phyloP scores from a whole-genome alignment of 2,329 filamentous ascomycete genomes.

The Cladosporium sp. region DNA sequence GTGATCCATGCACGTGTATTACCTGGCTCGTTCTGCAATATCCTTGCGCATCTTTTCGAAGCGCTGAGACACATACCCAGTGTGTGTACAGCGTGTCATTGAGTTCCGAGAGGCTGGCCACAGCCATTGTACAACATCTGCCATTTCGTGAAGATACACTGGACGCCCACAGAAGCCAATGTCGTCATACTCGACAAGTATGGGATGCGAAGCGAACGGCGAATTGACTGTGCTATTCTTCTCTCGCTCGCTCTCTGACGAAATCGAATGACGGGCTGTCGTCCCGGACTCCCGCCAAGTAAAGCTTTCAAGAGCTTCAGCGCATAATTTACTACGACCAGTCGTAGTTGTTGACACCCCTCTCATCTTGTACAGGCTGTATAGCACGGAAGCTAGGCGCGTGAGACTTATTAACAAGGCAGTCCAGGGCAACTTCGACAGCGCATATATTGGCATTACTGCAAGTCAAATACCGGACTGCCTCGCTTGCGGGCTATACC shows the following conservation, averaged over 20 bases:
- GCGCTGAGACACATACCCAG: no score
- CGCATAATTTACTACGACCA: not conserved
- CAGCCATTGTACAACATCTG: no score
- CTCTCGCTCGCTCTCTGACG: not conserved
- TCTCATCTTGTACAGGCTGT: conserved; percentile 8
- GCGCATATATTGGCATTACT: conserved; percentile 12
- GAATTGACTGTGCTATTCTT: not conserved
- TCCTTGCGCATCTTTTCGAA: not conserved
- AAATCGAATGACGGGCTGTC: not conserved
- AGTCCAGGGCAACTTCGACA: conserved; percentile 5
- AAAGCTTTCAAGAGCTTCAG: conserved; percentile 8
- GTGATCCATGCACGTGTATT: not conserved
- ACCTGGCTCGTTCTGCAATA: not conserved
- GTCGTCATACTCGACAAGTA: not conserved
- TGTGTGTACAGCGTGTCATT: no score
- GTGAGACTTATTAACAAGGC: conserved; percentile 1
- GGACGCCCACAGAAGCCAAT: not conserved
- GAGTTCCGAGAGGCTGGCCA: no score
- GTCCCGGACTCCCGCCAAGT: conserved; percentile 8
- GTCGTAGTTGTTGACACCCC: conserved; percentile 7
- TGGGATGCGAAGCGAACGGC: not conserved
- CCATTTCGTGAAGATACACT: no score
- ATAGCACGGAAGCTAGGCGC: conserved; percentile 11
- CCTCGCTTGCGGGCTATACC: conserved; percentile 8
- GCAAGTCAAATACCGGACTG: conserved; percentile 10